phyloP scores from a whole-genome alignment of 352 stramenopile genomes.

The Phytophthora sp. region DNA sequence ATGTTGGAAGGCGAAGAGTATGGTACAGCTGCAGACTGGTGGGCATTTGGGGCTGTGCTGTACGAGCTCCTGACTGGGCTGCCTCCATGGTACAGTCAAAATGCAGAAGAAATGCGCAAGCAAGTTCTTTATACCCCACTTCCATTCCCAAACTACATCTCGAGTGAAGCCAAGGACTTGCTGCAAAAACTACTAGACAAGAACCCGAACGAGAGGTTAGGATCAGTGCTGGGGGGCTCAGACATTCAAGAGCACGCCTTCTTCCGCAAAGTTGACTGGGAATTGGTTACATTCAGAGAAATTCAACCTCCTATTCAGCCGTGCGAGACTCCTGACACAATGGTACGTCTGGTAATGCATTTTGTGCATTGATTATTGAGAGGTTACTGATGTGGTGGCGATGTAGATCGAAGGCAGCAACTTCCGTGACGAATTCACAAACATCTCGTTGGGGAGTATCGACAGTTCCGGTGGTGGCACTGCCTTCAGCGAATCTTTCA shows the following conservation, averaged over 20 bases:
- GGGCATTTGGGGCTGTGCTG: conserved; percentile 74
- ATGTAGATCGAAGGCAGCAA: conserved; percentile 59
- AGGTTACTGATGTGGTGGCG: not conserved
- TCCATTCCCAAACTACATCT: conserved; percentile 59
- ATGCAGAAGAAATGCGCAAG: conserved; percentile 53
- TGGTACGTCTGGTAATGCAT: conserved; percentile 39
- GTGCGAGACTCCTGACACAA: conserved; percentile 47
- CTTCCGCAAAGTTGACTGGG: conserved; percentile 71
- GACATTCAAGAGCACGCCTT: conserved; percentile 73
- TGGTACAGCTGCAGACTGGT: conserved; percentile 83
- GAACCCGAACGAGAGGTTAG: conserved; percentile 57
- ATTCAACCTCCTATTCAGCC: conserved; percentile 67
- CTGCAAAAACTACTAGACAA: conserved; percentile 52
- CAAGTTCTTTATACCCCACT: conserved; percentile 62
- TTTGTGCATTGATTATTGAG: not conserved
- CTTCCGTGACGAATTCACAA: conserved; percentile 89
- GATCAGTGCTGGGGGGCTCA: conserved; percentile 48
- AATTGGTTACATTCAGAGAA: conserved; percentile 66
- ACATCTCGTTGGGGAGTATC: conserved; percentile 52
- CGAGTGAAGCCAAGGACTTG: conserved; percentile 52
- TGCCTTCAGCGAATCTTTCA: conserved; percentile 74
- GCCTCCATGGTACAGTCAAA: conserved; percentile 78
- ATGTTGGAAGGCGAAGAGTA: conserved; percentile 71
- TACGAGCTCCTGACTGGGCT: conserved; percentile 84
- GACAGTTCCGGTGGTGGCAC: conserved; percentile 30